These are phyloP conservation scores for Vitis cinerea DNA, from an alignment of 164 flowering plant genomes.

Conservation along the genomic window DNA sequence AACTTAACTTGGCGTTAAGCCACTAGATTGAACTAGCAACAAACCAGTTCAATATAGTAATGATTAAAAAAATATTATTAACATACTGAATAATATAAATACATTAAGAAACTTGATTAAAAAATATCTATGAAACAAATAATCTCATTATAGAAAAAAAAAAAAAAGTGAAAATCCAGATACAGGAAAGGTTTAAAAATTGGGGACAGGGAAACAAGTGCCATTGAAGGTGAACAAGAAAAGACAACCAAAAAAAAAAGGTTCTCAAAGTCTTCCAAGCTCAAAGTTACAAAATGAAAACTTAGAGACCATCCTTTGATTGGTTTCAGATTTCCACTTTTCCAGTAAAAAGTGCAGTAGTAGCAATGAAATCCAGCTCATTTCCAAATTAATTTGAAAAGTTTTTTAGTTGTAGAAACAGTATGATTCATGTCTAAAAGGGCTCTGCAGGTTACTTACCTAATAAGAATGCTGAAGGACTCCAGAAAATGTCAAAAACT, in stretches of 20 bases:
- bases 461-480: slow-evolving; percentile 71
- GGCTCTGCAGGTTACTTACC: slow-evolving; percentile 46
- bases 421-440: background rate
- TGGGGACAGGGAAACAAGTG: too few species aligned
- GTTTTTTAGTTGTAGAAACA: background rate
- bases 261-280: too few species aligned
- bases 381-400: too few species aligned
- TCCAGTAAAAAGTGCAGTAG: too few species aligned
- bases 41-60: background rate
- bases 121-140: too few species aligned
- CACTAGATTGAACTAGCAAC: background rate
- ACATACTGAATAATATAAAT: background rate
- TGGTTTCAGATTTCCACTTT: too few species aligned
- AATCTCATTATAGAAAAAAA: background rate
- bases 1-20: background rate
- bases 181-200: too few species aligned
- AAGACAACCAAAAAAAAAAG: background rate
- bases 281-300: too few species aligned
- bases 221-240: too few species aligned
- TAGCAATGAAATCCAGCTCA: too few species aligned
- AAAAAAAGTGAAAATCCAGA: background rate
- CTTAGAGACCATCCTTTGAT: too few species aligned
- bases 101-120: background rate
- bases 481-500: slow-evolving; percentile 78
- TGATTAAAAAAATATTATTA: background rate